phyloP scores from a whole-genome alignment of 2,329 filamentous ascomycete genomes.

The Diatrype stigma region DNA sequence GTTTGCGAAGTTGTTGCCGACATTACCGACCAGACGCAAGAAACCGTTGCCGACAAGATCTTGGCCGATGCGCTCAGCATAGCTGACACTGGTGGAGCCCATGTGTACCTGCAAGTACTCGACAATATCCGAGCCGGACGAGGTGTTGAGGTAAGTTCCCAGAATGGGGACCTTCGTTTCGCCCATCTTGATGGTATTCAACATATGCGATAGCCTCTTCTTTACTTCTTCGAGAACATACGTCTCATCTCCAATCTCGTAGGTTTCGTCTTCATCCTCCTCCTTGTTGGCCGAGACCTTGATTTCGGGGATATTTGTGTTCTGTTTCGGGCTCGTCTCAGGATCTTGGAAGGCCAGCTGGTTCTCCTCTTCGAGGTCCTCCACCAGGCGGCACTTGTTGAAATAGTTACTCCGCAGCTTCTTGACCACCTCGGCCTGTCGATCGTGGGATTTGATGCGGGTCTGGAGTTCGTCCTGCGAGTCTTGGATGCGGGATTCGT shows the following conservation, averaged over 20 bases:
- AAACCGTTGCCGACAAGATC: conserved; percentile 85
- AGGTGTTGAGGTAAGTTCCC: conserved; percentile 91
- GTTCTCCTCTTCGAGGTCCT: conserved; percentile 97
- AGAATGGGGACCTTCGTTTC: conserved; percentile 95
- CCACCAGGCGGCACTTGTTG: conserved; percentile 95
- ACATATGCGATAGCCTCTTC: conserved; percentile 81
- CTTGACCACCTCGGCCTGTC: conserved; percentile 83
- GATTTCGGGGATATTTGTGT: conserved; percentile 70
- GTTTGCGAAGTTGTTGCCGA: conserved; percentile 93
- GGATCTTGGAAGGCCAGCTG: conserved; percentile 96
- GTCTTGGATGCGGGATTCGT: conserved; percentile 84
- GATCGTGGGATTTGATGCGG: conserved; percentile 88
- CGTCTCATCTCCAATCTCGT: conserved; percentile 86
- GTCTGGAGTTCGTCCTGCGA: conserved; percentile 91
- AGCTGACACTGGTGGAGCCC: conserved; percentile 77
- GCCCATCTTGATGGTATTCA: conserved; percentile 79
- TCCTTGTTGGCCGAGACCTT: conserved; percentile 72
- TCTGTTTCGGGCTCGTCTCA: conserved; percentile 58
- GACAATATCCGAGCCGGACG: conserved; percentile 86
- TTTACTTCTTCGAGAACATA: conserved; percentile 86
- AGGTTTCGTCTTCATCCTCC: conserved; percentile 64
- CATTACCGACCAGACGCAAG: conserved; percentile 84
- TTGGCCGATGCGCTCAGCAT: conserved; percentile 92
- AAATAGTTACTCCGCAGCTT: conserved; percentile 96
- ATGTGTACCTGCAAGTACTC: conserved; percentile 91